Conservation (phyloP, 768 basidiomycete species). For the Krasilnikovozyma curviuscula region DNA sequence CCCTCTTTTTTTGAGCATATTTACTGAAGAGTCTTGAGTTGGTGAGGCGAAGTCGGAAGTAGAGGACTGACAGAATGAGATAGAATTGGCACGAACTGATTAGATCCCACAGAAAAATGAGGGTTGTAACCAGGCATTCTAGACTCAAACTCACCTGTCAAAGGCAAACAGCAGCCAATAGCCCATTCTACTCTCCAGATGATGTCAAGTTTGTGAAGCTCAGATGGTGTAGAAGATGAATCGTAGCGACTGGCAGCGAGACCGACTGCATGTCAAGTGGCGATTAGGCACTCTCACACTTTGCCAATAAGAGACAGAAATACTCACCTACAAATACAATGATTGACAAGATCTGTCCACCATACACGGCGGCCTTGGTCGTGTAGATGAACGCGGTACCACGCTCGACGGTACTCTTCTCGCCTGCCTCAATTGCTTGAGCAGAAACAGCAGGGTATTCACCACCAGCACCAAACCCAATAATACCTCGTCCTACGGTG, state of each 20-base stretch:
- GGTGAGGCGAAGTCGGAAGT: slow-evolving; percentile 54
- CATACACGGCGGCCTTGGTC: slow-evolving; percentile 49
- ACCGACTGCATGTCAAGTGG: slow-evolving; percentile 49
- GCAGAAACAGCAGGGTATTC: slow-evolving; percentile 56
- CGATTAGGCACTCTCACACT: too few relatives aligned
- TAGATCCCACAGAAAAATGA: too few relatives aligned
- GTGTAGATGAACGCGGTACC: slow-evolving; percentile 64
- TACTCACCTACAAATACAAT: not conserved
- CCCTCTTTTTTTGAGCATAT: slow-evolving; percentile 17
- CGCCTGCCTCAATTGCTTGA: slow-evolving; percentile 50
- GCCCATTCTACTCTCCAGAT: slow-evolving; percentile 30
- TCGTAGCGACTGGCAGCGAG: slow-evolving; percentile 44
- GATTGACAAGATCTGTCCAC: not conserved
- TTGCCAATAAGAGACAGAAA: slow-evolving; percentile 22
- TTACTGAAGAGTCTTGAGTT: slow-evolving; percentile 40
- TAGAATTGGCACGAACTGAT: too few relatives aligned
- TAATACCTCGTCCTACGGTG: slow-evolving; percentile 50
- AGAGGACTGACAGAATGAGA: too few relatives aligned
- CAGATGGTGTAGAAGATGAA: slow-evolving; percentile 34
- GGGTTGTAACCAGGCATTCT: too few relatives aligned
- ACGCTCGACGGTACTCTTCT: slow-evolving; percentile 44
- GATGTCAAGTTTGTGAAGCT: slow-evolving; percentile 5
- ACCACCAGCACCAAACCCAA: slow-evolving; percentile 37
- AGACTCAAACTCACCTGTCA: slow-evolving; percentile 52
- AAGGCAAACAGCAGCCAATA: slow-evolving; percentile 41